Evolutionary conservation across 1,284 basidiomycete species (phyloP).

Genomic region (Ganoderma lucidum): DNA sequence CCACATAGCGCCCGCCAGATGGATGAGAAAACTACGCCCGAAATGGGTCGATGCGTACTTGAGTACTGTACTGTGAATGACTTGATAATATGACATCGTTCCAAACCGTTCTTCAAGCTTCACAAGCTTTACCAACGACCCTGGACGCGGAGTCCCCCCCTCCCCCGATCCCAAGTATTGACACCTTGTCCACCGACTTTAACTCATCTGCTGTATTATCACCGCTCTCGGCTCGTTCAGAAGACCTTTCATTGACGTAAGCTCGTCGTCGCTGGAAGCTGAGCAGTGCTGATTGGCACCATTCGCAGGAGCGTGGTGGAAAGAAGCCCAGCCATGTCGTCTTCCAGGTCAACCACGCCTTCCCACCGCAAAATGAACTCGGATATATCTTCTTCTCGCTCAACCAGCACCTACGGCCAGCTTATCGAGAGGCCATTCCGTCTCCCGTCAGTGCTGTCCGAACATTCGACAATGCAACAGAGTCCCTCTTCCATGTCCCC

Average conservation of each 20-base stretch:
- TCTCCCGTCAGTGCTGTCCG: constrained; percentile 12
- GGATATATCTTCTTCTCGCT: constrained; percentile 19
- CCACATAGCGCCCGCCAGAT: background rate
- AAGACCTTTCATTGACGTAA: background rate
- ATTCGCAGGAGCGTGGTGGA: constrained; percentile 1
- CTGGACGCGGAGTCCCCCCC: background rate
- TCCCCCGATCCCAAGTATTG: background rate
- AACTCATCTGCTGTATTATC: too few species aligned
- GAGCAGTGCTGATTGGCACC: background rate
- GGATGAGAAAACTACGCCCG: background rate
- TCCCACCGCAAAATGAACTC: constrained; percentile 13
- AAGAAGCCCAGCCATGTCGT: constrained; percentile 1
- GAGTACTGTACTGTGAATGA: too few species aligned
- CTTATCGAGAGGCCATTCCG: constrained; percentile 18
- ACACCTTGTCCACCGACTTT: background rate
- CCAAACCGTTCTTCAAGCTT: too few species aligned
- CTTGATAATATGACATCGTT: too few species aligned
- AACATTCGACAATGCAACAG: background rate
- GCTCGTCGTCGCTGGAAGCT: background rate
- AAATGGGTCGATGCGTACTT: background rate
- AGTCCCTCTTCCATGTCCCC: constrained; percentile 32
- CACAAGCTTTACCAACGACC: too few species aligned
- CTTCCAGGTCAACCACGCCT: constrained; percentile 7
- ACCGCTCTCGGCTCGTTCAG: background rate
- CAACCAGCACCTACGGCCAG: constrained; percentile 30